Conservation (phyloP, 2,329 filamentous ascomycete genomes). For the Sporothrix variecibatus region DNA sequence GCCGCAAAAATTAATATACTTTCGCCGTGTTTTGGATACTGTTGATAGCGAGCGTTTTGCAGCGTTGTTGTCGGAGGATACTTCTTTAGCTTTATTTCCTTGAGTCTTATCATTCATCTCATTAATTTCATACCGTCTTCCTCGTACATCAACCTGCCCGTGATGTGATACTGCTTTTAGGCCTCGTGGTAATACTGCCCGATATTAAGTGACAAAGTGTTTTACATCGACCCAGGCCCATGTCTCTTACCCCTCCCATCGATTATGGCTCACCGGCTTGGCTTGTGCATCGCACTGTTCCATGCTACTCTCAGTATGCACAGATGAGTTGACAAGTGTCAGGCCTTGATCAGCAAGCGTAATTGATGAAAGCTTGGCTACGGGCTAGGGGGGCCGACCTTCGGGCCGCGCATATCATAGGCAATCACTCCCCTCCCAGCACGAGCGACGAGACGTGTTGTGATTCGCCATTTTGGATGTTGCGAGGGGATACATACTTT, state of each 20-base stretch:
- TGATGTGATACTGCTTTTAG: neutral
- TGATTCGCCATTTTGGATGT: neutral
- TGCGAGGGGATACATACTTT: neutral
- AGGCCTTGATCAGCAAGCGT: neutral
- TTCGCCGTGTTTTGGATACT: neutral
- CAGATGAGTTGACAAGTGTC: neutral
- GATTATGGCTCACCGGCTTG: neutral
- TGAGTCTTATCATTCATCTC: neutral
- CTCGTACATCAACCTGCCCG: neutral
- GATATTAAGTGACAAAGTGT: neutral
- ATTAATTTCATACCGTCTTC: neutral
- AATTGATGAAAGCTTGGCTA: neutral
- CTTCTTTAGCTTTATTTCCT: neutral
- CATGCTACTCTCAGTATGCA: neutral
- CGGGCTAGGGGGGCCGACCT: neutral
- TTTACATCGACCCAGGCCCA: neutral
- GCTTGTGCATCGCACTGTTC: neutral
- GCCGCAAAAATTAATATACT: neutral
- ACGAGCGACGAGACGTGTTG: neutral
- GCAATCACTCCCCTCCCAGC: neutral
- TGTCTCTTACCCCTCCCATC: neutral
- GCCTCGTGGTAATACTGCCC: neutral
- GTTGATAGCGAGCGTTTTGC: constrained; percentile 12
- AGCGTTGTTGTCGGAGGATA: constrained; percentile 7
- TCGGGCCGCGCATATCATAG: neutral